Percentiles rank a stretch among this genome's conserved stretches.
These are phyloP conservation scores for Hydnum rufescens DNA, from an alignment of 768 basidiomycete genomes.

Conservation along the genomic window DNA sequence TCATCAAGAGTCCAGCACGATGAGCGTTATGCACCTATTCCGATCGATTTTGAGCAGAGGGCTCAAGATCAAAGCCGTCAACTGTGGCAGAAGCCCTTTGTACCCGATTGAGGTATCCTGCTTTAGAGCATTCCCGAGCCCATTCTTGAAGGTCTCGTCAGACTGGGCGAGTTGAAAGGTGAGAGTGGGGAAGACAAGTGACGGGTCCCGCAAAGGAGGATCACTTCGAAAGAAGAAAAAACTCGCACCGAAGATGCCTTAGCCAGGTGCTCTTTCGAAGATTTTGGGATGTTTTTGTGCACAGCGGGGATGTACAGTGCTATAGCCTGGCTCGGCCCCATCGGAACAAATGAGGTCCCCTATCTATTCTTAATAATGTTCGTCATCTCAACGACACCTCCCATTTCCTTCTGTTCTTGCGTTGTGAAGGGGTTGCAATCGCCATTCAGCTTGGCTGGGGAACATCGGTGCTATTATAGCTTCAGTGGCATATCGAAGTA, in stretches of 20 bases:
- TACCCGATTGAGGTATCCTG: background rate
- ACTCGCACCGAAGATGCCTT: constrained; percentile 17
- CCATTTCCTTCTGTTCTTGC: background rate
- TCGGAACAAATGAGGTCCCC: background rate
- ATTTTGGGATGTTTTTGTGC: constrained; percentile 52
- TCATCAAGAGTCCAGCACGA: constrained; percentile 6
- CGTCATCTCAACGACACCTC: background rate
- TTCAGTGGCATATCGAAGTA: constrained; percentile 37
- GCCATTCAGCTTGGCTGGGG: constrained; percentile 49
- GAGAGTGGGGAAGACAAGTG: constrained; percentile 1
- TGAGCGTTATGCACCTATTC: background rate
- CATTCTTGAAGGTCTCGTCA: background rate
- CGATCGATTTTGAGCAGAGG: background rate
- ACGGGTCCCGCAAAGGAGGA: constrained; percentile 1
- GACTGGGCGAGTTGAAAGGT: background rate
- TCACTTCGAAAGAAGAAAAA: constrained; percentile 18
- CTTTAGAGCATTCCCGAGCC: background rate
- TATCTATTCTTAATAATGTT: background rate
- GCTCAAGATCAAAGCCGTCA: background rate
- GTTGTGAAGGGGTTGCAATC: constrained; percentile 17
- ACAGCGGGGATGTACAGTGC: constrained; percentile 37
- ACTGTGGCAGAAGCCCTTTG: background rate
- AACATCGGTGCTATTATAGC: constrained; percentile 48
- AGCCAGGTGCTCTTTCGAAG: constrained; percentile 16
- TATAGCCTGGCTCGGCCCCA: constrained; percentile 34